A percentile compares a stretch with the other conserved stretches of the same genome.
These are phyloP conservation scores for Botryosphaeria dothidea DNA, from an alignment of 2,329 filamentous ascomycete genomes.

Conservation along the genomic window DNA sequence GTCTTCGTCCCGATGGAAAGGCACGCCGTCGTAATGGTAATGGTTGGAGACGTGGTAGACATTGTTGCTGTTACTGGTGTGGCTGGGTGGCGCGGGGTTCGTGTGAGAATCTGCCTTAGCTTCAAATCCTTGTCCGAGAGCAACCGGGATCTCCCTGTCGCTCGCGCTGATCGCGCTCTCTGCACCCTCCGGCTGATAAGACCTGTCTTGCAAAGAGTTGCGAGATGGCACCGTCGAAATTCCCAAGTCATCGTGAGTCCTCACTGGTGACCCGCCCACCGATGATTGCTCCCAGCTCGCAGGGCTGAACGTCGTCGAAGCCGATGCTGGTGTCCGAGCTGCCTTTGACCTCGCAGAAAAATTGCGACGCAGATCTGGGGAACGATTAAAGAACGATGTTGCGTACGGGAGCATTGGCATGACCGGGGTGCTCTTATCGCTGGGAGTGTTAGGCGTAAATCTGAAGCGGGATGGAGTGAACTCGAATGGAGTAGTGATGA, in stretches of 20 bases:
- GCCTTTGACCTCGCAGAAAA: constrained; percentile 1
- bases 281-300: constrained; percentile 9
- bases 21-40: constrained; percentile 20
- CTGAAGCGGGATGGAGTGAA: constrained; percentile 38
- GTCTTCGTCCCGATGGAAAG: constrained; percentile 15
- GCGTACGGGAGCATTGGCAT: constrained; percentile 33
- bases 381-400: background rate
- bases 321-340: background rate
- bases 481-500: constrained; percentile 70
- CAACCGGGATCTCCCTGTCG: constrained; percentile 17
- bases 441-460: constrained; percentile 31
- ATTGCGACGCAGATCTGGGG: background rate
- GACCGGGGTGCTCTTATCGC: constrained; percentile 31
- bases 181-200: constrained; percentile 2
- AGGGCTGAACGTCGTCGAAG: constrained; percentile 14
- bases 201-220: background rate
- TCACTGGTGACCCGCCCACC: background rate
- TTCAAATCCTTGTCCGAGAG: constrained; percentile 12
- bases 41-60: constrained; percentile 17
- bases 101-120: constrained; percentile 4
- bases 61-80: constrained; percentile 16
- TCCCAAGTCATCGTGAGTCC: constrained; percentile 17
- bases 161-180: constrained; percentile 10
- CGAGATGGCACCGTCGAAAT: constrained; percentile 8
- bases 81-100: constrained; percentile 13